Base-by-base conservation (phyloP, 805 yeast genomes). In the Candida piceae region DNA sequence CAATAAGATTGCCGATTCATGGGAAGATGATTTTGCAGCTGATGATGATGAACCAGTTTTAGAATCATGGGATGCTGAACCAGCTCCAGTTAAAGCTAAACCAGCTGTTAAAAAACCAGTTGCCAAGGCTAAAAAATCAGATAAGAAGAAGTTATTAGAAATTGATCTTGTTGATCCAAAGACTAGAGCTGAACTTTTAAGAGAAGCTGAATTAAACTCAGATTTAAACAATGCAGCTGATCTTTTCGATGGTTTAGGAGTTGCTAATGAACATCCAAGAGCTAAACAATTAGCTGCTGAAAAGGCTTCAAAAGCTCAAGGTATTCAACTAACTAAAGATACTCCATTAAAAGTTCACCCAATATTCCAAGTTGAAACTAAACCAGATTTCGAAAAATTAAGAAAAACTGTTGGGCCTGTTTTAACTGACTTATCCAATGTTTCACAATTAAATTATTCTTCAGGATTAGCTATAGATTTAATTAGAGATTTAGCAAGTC, bases 181-280 rank as follows among this genome's bases (percentile, higher is more conserved):
- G 44, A 80, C 90, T n/a, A 73, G 86, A 55, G 75, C 69, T 49
- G 88, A 83, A 55, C 62, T 88, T 61, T 69, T 84, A 62, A 80
- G 71, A 55, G 70, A 82, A 58, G 95, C 93, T 16, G 95, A 90
- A 63, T 53, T 86, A 41, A 80, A 77, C 32, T 75, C 95, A 19
- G 98, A 90, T 65, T 69, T 90, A 60, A 86, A 85, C 62, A 86
- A 85, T 57, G 97, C 98, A 21, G 90, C 95, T 7, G 95, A 85
- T 51, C 69, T 90, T 50, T 87, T 90, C 57, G 95, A 88, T 22
- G 87, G 86, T 12, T 67, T 69, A 48, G 74, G 75, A 29, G 72
- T 74, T 36, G 74, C 77, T 17, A 69, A 68, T 41, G 79, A 66
- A 24, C 80, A 74, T 49, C 80, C 80, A 31, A 63, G 76, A 41